Evolutionary conservation across 2,329 filamentous ascomycete genomes (phyloP), one percentile per base, ranked within the genome.

Genomic region (Penicillium palitans): DNA sequence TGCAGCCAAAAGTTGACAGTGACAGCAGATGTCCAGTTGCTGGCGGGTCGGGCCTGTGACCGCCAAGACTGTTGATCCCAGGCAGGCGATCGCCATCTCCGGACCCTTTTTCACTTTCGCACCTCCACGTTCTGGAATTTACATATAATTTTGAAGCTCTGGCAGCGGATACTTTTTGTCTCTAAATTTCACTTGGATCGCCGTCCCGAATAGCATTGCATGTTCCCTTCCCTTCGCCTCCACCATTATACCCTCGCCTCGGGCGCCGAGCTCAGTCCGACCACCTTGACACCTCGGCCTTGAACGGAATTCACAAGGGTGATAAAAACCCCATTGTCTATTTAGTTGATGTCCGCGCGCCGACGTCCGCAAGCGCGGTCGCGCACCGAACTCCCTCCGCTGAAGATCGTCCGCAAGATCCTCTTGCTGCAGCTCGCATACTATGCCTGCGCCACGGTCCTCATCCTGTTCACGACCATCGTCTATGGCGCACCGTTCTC

Each of bases 371-470:
- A 85, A 68, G 83, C 87, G 52, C 87, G 87, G 73, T 84, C 86
- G 58, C 82, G 88, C 65, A 83, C 83, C 52, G 86, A 89, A 70
- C 84, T 89, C 52, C 83, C 86, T 44, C 87, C 87, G 46, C 79
- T 86, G 59, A 85, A 85, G 69, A 89, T 90, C 73, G 75, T 88
- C 60, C 82, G 81, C 48, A 87, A 89, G 74, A 90, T 90, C 68
- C 62, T 85, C 58, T 69, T 87, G 42, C 81, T 90, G 6, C 87
- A 90, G 70, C 68, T 82, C 44, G 82, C 82, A 61, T 90, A 87
- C 76, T 90, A 90, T 79, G 76, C 75, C 61, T 81, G 80, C 66
- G 86, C 85, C 6, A 81, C 82, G 21, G 72, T 83, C 25, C 79
- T 90, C 57, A 88, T 90, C 57, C 71, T 89, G 50, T 90, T 90